A percentile compares a stretch with the other conserved stretches of the same genome.
phyloP scores from a whole-genome alignment of 2,329 filamentous ascomycete species.

The Stachybotrys chartarum region DNA sequence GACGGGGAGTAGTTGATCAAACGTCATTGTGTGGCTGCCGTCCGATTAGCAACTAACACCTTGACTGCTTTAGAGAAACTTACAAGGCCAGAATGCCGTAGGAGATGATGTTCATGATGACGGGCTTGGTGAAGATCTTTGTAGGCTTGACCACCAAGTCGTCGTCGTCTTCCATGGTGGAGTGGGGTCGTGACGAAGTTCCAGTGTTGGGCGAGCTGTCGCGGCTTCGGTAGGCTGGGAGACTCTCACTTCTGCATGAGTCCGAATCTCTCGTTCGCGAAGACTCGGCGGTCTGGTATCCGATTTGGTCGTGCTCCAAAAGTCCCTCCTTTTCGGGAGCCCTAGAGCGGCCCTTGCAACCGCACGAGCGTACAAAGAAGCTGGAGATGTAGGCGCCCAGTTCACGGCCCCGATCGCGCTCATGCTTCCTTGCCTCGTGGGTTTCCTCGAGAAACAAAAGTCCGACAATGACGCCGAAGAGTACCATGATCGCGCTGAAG shows the following conservation, averaged over 20 bases:
- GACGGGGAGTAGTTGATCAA: conserved; percentile 88
- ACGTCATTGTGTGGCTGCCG: conserved; percentile 86
- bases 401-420: conserved; percentile 69
- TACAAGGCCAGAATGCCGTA: conserved; percentile 94
- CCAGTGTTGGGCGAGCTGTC: conserved; percentile 45
- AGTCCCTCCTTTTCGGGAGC: conserved; percentile 55
- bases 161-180: conserved; percentile 15
- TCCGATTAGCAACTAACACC: conserved; percentile 7
- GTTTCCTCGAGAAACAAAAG: conserved; percentile 91
- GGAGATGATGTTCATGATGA: conserved; percentile 79
- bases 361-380: conserved; percentile 24
- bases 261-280: conserved; percentile 4
- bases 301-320: conserved; percentile 54
- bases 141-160: conserved; percentile 5
- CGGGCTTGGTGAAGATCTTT: conserved; percentile 74
- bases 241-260: conserved; percentile 42
- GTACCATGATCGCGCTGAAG: conserved; percentile 75
- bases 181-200: conserved; percentile 17
- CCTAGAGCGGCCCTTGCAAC: conserved; percentile 27
- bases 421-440: conserved; percentile 71
- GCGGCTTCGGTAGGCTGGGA: conserved; percentile 61
- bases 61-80: conserved; percentile 32
- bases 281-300: conserved; percentile 39
- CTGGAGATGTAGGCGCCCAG: conserved; percentile 63
- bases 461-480: conserved; percentile 69